Evolutionary conservation across 1,284 basidiomycete genomes (phyloP).

Genomic region (Omphalotus olearius): DNA sequence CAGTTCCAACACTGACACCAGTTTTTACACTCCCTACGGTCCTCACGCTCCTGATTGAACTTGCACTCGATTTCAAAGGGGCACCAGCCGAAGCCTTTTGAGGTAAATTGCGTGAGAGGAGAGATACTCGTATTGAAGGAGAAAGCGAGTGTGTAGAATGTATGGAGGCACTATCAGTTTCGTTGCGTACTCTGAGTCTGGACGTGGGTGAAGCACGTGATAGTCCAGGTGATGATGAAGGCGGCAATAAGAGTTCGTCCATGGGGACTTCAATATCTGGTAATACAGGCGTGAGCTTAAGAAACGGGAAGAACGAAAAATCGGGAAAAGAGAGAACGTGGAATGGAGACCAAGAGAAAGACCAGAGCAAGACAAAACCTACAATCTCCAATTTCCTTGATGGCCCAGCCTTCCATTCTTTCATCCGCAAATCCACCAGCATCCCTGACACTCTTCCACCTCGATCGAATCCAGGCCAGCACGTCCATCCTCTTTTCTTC

Average conservation of each 20-base stretch:
- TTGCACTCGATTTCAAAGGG: constrained; percentile 4
- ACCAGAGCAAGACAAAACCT: constrained; percentile 24
- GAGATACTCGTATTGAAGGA: constrained; percentile 13
- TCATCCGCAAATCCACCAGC: constrained; percentile 10
- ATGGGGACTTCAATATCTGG: constrained; percentile 76
- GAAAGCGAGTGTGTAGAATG: constrained; percentile 5
- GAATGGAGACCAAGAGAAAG: neutral
- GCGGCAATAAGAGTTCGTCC: constrained; percentile 61
- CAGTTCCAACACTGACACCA: neutral
- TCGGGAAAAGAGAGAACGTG: neutral
- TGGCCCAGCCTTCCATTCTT: constrained; percentile 72
- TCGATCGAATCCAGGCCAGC: constrained; percentile 10
- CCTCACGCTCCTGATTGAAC: constrained; percentile 3
- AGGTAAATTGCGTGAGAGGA: constrained; percentile 12
- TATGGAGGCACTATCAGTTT: neutral
- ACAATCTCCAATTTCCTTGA: constrained; percentile 88
- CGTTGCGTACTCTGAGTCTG: neutral
- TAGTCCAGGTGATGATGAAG: constrained; percentile 6
- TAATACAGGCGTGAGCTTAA: neutral
- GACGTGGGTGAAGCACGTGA: constrained; percentile 16
- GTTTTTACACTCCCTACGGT: neutral
- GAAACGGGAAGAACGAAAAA: neutral
- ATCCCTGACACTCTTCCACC: constrained; percentile 12
- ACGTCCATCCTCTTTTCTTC: constrained; percentile 11
- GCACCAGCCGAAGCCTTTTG: neutral